These are phyloP conservation scores for Cytospora piceicola DNA, from an alignment of 2,329 filamentous ascomycete genomes.

Conservation along the genomic window DNA sequence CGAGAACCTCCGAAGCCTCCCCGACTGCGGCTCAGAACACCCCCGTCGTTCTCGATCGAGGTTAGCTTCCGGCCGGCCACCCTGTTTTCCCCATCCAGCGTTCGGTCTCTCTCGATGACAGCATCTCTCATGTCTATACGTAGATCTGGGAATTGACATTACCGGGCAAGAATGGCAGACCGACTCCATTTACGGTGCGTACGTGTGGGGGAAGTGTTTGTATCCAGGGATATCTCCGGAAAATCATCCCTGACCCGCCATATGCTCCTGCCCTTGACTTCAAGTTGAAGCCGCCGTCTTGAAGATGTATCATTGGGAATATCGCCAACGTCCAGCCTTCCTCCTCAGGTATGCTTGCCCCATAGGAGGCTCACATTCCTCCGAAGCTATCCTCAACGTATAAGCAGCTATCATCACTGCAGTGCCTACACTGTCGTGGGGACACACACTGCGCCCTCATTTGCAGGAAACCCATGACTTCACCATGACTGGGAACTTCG, in stretches of 20 bases:
- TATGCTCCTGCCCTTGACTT: background rate
- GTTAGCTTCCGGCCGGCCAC: slow-evolving; percentile 7
- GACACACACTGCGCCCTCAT: background rate
- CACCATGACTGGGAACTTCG: background rate
- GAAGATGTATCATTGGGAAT: background rate
- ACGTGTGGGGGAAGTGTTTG: background rate
- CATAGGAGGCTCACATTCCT: background rate
- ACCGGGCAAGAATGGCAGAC: background rate
- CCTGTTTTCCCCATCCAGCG: background rate
- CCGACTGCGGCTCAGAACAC: background rate
- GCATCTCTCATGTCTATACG: slow-evolving; percentile 11
- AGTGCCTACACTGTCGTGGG: background rate
- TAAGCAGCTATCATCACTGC: background rate
- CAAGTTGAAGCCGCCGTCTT: background rate
- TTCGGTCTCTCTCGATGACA: slow-evolving; percentile 5
- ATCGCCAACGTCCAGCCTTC: background rate
- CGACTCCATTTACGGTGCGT: background rate
- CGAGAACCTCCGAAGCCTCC: background rate
- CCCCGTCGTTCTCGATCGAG: slow-evolving; percentile 1
- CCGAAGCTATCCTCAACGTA: background rate
- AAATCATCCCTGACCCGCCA: background rate
- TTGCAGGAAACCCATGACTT: background rate
- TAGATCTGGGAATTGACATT: background rate
- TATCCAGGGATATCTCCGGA: background rate
- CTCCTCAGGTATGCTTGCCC: background rate